Evolutionary conservation across 768 basidiomycete species (phyloP).

Genomic region (Boletus rubropictus): DNA sequence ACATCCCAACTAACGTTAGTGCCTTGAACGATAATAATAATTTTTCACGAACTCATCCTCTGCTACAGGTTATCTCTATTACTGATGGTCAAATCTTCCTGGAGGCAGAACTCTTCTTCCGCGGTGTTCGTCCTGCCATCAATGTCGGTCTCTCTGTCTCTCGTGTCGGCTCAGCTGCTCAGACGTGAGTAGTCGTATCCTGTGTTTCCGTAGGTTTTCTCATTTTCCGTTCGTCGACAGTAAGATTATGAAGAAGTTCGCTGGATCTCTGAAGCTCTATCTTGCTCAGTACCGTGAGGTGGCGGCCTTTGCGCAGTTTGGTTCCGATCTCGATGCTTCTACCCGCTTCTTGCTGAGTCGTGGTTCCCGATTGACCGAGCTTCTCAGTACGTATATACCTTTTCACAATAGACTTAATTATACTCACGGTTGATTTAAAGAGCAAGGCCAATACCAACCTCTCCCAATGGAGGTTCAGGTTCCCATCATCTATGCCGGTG

Average conservation of each 20-base stretch:
- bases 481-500: conserved; percentile 98
- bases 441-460: conserved; percentile 98
- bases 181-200: conserved; percentile 65
- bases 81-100: conserved; percentile 99
- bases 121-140: conserved; percentile 99
- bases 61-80: conserved; percentile 89
- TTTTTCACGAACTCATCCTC: conserved; percentile 1
- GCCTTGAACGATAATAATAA: not conserved
- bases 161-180: conserved; percentile 99
- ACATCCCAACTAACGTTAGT: conserved; percentile 88
- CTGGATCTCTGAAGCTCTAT: conserved; percentile 99
- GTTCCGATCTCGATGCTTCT: conserved; percentile 99
- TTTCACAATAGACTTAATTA: not conserved
- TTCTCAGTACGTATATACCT: conserved; percentile 60
- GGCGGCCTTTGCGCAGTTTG: conserved; percentile 98
- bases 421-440: conserved; percentile 36
- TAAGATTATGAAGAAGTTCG: conserved; percentile 99
- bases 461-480: conserved; percentile 94
- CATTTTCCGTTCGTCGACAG: conserved; percentile 31
- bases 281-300: conserved; percentile 99
- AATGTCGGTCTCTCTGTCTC: conserved; percentile 99
- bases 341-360: conserved; percentile 97
- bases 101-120: conserved; percentile 99
- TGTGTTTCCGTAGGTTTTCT: not conserved
- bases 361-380: conserved; percentile 97